Evolutionary conservation across 306 rosid genomes (phyloP), one percentile per base, ranked within the genome.

Genomic region (Trichosanthes truncata): DNA sequence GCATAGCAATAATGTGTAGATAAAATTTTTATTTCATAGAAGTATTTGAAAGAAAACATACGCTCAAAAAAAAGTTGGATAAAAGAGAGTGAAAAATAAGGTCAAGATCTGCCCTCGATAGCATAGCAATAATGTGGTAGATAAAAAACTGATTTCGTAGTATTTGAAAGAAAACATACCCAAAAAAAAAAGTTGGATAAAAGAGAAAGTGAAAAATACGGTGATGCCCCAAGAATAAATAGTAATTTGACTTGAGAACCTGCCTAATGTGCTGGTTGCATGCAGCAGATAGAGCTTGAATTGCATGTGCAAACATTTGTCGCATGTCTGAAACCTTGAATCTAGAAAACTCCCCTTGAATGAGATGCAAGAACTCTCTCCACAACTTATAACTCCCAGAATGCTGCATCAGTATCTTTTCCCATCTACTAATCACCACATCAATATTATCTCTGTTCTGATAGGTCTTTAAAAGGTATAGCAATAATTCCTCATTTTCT

Each of bases 261-360:
- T 94, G 97, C 98, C 97, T 94, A 87, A 81, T 80, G 90, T 89
- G 93, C 97, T 89, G 90, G 92, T 87, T 84, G 86, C 92, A 83
- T 66, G 96, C 87, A 89, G 90, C 89, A 77, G 95, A 91, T 65
- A 94, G 86, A 82, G 98, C 98, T 88, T 91, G 97, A 78, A 94
- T 89, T 62, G 98, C 98, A 81, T 90, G 92, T 65, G 87, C 87
- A 36, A 89, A 94, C 98, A 92, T 91, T 86, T 91, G 92, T 77
- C 97, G 89, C 82, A 92, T 86, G 79, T 89, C 93, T 18, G 98
- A 85, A 83, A 92, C 98, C 91, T 92, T 94, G 84, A 94, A 92
- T 81, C 88, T 91, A 72, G 98, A 94, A 87, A 94, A 94, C 75
- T 94, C 89, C 79, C 96, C 96, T 88, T 91, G 93, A 88, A 90